Evolutionary conservation across 768 basidiomycete genomes (phyloP).

Genomic region (Tylopilus sp.): DNA sequence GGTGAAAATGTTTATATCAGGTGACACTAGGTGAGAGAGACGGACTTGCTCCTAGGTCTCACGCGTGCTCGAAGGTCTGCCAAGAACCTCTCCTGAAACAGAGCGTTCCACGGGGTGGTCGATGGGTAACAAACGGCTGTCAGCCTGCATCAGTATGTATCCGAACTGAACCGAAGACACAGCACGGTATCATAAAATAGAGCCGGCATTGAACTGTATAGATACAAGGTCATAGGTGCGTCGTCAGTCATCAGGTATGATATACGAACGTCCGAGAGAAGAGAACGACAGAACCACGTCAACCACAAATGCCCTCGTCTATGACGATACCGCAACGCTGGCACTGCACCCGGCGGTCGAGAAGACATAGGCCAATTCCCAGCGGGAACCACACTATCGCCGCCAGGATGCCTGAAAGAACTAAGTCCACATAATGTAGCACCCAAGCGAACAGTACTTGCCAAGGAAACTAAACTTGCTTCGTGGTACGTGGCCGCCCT

Average conservation of each 20-base stretch:
- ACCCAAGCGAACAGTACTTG: slow-evolving; percentile 29
- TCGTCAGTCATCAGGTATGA: not conserved
- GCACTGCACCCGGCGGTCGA: slow-evolving; percentile 72
- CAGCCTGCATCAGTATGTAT: too few species aligned
- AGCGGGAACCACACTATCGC: slow-evolving; percentile 86
- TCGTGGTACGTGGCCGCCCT: slow-evolving; percentile 60
- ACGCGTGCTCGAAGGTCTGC: too few species aligned
- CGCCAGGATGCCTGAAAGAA: slow-evolving; percentile 61
- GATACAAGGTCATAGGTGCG: slow-evolving; percentile 13
- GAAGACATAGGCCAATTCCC: slow-evolving; percentile 71
- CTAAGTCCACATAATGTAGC: not conserved
- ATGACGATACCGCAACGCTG: slow-evolving; percentile 41
- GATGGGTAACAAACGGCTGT: too few species aligned
- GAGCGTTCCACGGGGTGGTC: too few species aligned
- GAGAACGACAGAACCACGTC: not conserved
- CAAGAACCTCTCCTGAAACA: too few species aligned
- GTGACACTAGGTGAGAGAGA: too few species aligned
- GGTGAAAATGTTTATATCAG: too few species aligned
- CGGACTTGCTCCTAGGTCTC: too few species aligned
- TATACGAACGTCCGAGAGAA: not conserved
- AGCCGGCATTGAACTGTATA: not conserved
- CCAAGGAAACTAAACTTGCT: slow-evolving; percentile 71
- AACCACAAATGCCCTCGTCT: slow-evolving; percentile 37
- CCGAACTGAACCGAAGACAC: not conserved
- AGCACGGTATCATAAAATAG: not conserved